Base-by-base conservation (phyloP, 2,329 filamentous ascomycete species). In the Botrytis hyacinthi region DNA sequence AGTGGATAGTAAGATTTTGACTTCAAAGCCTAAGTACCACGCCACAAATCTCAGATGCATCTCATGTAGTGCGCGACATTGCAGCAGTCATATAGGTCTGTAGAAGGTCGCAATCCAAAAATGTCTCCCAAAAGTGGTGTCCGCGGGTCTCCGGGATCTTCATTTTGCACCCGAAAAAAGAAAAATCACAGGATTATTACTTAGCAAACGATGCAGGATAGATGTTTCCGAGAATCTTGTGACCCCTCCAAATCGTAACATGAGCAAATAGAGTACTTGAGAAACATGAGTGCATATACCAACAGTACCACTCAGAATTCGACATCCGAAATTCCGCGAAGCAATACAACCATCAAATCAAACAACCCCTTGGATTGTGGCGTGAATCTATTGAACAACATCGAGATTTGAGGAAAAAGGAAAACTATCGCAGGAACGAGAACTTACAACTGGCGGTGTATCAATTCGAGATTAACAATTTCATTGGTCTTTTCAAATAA, bases 11-110 rank as follows among this genome's bases (percentile, higher is more conserved):
- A 42, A 60, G 51, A 35, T 59, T 68, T 68, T 68, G 37, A 42
- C 44, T 67, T 67, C 62, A 42, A 48, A 68, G 70, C 70, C 70
- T 29, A 72, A 72, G 70, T 72, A 68, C 70, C 70, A 72, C 70
- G 62, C 70, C 51, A 72, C 44, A 32, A 72, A 68, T 68, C 66
- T 68, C 26, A 57, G 35, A 68, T 68, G 48, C 46, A 57, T 32
- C 54, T 57, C 48, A 57, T 67, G 46, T 67, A 54, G 32, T 67
- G 32, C 37, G 35, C 65, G 37, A n/a, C 46, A 68, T 37, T 68
- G 35, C 46, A 40, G 35, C 32, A 42, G 16, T 57, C 35, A 54
- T 57, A 35, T 57, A 57, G 48, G 66, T 68, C 48, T 22, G 37
- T 57, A 68, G 35, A 57, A 68, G 66, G 35, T 68, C 65, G 51